phyloP scores from a whole-genome alignment of 2,329 filamentous ascomycete species.

The Ceratocystis colombiana region DNA sequence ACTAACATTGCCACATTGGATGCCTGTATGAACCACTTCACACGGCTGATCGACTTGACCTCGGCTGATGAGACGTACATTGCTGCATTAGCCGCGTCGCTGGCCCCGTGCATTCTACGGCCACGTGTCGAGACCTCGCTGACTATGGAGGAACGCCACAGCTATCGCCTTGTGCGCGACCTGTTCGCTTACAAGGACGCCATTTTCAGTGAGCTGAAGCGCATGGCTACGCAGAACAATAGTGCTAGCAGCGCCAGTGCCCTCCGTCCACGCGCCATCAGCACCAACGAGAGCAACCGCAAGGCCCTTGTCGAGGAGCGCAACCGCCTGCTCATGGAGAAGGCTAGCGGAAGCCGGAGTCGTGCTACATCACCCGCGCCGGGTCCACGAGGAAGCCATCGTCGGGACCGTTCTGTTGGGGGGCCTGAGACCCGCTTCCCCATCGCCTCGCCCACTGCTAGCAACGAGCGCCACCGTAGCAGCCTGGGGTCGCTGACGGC shows the following conservation, averaged over 20 bases:
- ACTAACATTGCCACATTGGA: constrained; percentile 98
- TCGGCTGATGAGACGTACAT: constrained; percentile 88
- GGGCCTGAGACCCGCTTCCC: constrained; percentile 74
- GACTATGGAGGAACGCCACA: constrained; percentile 91
- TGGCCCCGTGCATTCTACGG: constrained; percentile 80
- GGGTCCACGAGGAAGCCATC: constrained; percentile 48
- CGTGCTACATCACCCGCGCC: constrained; percentile 66
- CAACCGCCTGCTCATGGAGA: constrained; percentile 67
- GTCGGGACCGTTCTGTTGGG: constrained; percentile 69
- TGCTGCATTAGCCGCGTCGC: constrained; percentile 56
- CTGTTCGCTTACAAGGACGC: constrained; percentile 87
- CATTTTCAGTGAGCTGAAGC: constrained; percentile 93
- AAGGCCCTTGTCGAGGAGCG: constrained; percentile 91
- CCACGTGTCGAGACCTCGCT: constrained; percentile 80
- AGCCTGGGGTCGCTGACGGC: constrained; percentile 43
- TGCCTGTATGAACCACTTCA: constrained; percentile 96
- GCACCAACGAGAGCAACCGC: constrained; percentile 90
- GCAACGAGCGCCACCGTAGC: constrained; percentile 42
- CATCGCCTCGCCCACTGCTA: constrained; percentile 56
- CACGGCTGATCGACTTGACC: constrained; percentile 87
- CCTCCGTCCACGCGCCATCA: constrained; percentile 68
- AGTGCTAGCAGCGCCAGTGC: constrained; percentile 45
- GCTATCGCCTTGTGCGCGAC: constrained; percentile 80
- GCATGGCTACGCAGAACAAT: constrained; percentile 63
- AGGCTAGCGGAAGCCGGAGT: constrained; percentile 53